Conservation (phyloP, 2,329 filamentous ascomycete genomes). For the Monosporascus sp. region DNA sequence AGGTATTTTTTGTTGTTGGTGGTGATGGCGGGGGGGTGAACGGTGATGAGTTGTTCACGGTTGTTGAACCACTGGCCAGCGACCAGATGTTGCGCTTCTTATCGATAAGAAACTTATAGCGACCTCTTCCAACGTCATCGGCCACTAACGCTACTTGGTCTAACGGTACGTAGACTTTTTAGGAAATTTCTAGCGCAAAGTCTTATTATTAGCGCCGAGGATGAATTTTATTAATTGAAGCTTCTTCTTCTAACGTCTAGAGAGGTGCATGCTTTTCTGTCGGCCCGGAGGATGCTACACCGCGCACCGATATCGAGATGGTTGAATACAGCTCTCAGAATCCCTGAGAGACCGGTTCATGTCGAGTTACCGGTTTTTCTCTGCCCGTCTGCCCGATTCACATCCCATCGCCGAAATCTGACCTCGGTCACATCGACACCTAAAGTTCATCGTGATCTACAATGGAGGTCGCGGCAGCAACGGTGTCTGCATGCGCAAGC, state of each 20-base stretch:
- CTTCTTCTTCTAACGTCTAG: no score
- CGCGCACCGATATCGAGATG: constrained; percentile 37
- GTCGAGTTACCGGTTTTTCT: constrained; percentile 42
- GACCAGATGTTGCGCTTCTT: neutral
- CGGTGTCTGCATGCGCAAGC: constrained; percentile 26
- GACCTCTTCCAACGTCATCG: neutral
- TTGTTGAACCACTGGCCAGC: neutral
- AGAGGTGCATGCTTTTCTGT: neutral
- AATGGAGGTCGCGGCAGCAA: constrained; percentile 16
- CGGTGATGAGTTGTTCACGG: neutral
- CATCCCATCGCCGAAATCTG: constrained; percentile 27
- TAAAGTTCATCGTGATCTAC: constrained; percentile 6
- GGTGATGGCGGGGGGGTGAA: no score
- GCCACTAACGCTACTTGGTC: neutral
- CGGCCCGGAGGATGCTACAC: constrained; percentile 32
- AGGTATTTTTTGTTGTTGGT: neutral
- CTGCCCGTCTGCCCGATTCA: constrained; percentile 37
- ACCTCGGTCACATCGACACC: constrained; percentile 6
- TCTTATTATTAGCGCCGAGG: no score
- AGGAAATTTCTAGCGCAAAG: no score
- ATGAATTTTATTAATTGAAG: no score
- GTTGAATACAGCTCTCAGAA: constrained; percentile 37
- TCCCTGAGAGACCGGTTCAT: constrained; percentile 30
- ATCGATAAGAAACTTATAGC: neutral
- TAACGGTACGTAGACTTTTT: neutral